Base-by-base conservation (phyloP, 1,139 yeast species). In the Candida freyschussii region DNA sequence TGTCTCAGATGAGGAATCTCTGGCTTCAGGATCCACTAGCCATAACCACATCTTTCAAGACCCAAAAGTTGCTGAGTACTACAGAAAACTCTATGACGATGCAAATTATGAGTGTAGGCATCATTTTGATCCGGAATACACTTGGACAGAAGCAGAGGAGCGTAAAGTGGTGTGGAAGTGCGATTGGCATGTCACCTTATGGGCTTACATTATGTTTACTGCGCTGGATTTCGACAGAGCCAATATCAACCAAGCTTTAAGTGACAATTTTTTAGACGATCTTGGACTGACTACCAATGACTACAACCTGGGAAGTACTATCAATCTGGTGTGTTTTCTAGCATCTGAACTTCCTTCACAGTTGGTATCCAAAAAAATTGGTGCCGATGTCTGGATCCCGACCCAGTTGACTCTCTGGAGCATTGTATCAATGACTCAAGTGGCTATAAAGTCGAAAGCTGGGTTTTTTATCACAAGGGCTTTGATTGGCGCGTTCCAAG, bases 281-380 rank as follows among this genome's bases (percentile, higher is more conserved):
- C 51, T 70, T 38, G 45, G 54, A 2, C 43, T 73, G 41, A 63
- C 65, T 16, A 69, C 74, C 14, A 53, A 66, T 38, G 65, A 72
- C 36, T 71, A 66, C 52, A 74, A 74, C 45, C 47, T 55, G 17
- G 78, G 75, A 5, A 64, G 62, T 40, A 70, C 75, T 11, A 55
- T 72, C 24, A 63, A 63, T 36, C 56, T 63, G 33, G 55, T 67
- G 8, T 56, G 68, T 28, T 74, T 73, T 47, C 51, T 74, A 34
- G 48, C 53, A n/a, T 69, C 75, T 11, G 79, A 74, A 48, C 53
- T 74, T 13, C 79, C 79, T 0, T 72, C 78, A 1, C 78, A 72
- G 47, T 54, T 73, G 44, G 45, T 73, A 13, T 66, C 76, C 8
- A 73, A 74, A 46, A 62, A 59, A 34, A 34, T 73, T 17, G 80